A percentile compares a stretch with the other conserved stretches of the same genome.
Conservation (phyloP, 179 eudicot genomes). For the Silene coronaria region DNA sequence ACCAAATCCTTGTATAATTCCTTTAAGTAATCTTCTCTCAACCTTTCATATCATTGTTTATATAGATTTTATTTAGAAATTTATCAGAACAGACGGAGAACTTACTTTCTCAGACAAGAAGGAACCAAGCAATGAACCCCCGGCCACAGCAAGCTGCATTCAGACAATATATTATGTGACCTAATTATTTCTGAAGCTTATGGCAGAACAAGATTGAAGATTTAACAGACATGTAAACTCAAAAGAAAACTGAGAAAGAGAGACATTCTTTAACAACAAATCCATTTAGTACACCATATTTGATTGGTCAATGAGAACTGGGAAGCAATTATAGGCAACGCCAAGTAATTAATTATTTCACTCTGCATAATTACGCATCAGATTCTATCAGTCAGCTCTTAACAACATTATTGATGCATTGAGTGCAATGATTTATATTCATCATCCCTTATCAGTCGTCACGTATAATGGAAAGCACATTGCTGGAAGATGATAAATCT, state of each 20-base stretch:
- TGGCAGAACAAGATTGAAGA: not conserved
- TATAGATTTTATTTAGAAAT: not conserved
- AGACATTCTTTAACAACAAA: not conserved
- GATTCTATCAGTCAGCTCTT: not conserved
- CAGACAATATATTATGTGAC: constrained; percentile 2
- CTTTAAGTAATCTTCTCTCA: not conserved
- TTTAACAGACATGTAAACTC: not conserved
- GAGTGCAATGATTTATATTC: not conserved
- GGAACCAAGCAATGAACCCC: constrained; percentile 82
- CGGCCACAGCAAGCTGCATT: constrained; percentile 85
- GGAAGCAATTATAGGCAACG: too few relatives aligned
- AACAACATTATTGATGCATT: not conserved
- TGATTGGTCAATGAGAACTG: not conserved
- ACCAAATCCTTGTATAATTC: not conserved
- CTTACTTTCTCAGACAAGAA: constrained; percentile 87
- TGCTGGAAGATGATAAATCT: not conserved
- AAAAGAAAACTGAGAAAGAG: not conserved
- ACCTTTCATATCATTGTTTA: not conserved
- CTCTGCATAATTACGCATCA: not conserved
- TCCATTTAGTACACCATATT: not conserved
- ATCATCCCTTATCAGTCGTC: not conserved
- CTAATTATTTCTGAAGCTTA: not conserved
- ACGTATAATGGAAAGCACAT: not conserved
- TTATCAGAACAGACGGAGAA: not conserved
- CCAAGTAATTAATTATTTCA: not conserved